Base-by-base conservation (phyloP, 768 basidiomycete genomes). In the Dioszegia aurantiaca region DNA sequence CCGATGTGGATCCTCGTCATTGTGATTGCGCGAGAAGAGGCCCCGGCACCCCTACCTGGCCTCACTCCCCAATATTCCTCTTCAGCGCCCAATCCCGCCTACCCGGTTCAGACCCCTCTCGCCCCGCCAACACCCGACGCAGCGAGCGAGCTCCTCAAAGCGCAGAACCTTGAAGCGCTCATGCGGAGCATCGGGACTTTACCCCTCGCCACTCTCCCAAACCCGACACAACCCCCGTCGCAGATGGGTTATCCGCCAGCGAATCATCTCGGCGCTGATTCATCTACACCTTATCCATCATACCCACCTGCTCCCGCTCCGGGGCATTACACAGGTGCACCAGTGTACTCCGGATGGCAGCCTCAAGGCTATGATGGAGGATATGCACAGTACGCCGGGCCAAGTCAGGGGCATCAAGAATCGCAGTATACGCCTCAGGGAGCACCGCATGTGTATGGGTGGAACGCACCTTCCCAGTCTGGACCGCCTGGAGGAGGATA, bases 1-100 rank as follows among this genome's bases (percentile, higher is more conserved):
- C 59, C 65, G 26, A 51, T 75, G 11, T 65, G 69, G 44, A 57
- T 75, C 30, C 68, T 64, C 28, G 60, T 73, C 4, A 65, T 72
- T 54, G 54, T 75, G 11, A 51, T 42, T 3, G 67, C 60, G 23
- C 58, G 55, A 26, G 46, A 49, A 19, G 46, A 45, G 21, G 4
- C 28, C 4, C 33, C 33, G 1, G 16, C 61, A 2, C 51, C 51
- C 14, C 54, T 37, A 28, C 21, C 58, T 11, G 19, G 11, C 23
- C 1, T 41, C 36, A 8, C 17, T 6, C 56, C 36, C 31, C 57
- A 52, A 23, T 21, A 23, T 12, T n/a, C 40, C n/a, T 10, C 26
- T 37, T 28, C 8, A 33, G 14, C 33, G 14, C n/a, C n/a, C n/a
- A 14, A 14, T 14, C 42, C 53, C 17, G 39, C 37, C 33, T 14